These are phyloP conservation scores for Singerocomus rubriflavus DNA, from an alignment of 1,284 basidiomycete genomes.

Conservation along the genomic window DNA sequence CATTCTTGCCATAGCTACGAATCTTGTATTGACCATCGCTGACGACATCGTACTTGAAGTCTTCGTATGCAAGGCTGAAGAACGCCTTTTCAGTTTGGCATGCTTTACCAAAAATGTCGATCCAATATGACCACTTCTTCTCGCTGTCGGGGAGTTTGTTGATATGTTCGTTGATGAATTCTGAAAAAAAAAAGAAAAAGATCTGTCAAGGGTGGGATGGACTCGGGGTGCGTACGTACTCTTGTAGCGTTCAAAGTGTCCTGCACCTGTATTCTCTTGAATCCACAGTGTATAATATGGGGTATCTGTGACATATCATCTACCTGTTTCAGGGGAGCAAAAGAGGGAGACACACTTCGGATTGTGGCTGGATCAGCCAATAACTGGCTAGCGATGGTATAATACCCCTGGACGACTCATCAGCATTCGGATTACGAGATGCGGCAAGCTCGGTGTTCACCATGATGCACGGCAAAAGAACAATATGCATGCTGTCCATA, in stretches of 20 bases:
- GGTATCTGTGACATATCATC: background rate
- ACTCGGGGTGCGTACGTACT: background rate
- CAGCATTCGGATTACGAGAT: background rate
- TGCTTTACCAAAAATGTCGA: background rate
- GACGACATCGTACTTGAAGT: background rate
- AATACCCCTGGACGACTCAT: background rate
- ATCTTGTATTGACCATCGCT: background rate
- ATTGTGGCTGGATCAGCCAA: background rate
- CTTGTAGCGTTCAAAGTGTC: background rate
- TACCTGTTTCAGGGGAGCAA: background rate
- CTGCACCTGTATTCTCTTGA: background rate
- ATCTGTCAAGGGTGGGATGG: background rate
- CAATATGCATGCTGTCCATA: background rate
- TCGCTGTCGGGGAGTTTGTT: background rate
- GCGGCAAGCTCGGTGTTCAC: background rate
- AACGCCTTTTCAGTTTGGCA: background rate
- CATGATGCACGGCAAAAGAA: background rate
- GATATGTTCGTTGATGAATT: background rate
- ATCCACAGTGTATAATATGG: background rate
- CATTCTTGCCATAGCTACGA: background rate
- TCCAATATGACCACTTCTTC: background rate
- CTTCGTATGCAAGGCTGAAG: background rate
- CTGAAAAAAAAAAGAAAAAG: background rate
- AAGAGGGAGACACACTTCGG: background rate
- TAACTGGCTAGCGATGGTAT: background rate